Conservation (phyloP, 768 basidiomycete genomes). For the Bullera alba region DNA sequence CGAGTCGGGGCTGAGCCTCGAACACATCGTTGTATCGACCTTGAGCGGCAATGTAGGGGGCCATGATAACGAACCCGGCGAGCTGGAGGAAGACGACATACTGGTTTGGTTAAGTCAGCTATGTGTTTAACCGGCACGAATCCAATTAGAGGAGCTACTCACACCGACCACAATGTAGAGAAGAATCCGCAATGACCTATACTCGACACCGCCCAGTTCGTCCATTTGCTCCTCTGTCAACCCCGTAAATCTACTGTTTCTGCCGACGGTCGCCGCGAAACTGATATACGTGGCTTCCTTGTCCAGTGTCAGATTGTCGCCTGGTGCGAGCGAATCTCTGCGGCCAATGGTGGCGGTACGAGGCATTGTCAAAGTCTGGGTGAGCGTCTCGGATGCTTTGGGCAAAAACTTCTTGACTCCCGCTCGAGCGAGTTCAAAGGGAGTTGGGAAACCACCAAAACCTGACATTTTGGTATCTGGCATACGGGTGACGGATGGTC, state of each 20-base stretch:
- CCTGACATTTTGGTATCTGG: slow-evolving; percentile 30
- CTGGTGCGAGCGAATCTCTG: slow-evolving; percentile 43
- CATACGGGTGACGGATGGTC: slow-evolving; percentile 19
- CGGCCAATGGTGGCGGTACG: slow-evolving; percentile 50
- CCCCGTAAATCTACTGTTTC: slow-evolving; percentile 57
- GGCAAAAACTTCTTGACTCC: slow-evolving; percentile 62
- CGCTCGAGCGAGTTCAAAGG: slow-evolving; percentile 47
- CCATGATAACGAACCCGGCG: slow-evolving; percentile 63
- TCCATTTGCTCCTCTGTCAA: slow-evolving; percentile 77
- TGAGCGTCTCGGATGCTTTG: slow-evolving; percentile 54
- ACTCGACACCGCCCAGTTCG: slow-evolving; percentile 90
- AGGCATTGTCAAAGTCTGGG: slow-evolving; percentile 69
- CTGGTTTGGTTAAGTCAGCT: slow-evolving; percentile 49
- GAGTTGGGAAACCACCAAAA: slow-evolving; percentile 47
- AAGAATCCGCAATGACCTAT: slow-evolving; percentile 69
- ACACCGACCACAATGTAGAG: slow-evolving; percentile 74
- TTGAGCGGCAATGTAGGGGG: slow-evolving; percentile 64
- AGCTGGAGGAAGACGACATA: slow-evolving; percentile 72
- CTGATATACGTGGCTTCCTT: slow-evolving; percentile 68
- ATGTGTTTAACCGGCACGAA: not conserved
- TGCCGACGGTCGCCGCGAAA: slow-evolving; percentile 76
- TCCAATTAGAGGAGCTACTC: slow-evolving; percentile 42
- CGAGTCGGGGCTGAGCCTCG: slow-evolving; percentile 52
- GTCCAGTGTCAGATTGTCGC: slow-evolving; percentile 43
- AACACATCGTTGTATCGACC: slow-evolving; percentile 59